Conservation (phyloP, 1,139 yeast genomes). For the Magnusiomyces ingens region DNA sequence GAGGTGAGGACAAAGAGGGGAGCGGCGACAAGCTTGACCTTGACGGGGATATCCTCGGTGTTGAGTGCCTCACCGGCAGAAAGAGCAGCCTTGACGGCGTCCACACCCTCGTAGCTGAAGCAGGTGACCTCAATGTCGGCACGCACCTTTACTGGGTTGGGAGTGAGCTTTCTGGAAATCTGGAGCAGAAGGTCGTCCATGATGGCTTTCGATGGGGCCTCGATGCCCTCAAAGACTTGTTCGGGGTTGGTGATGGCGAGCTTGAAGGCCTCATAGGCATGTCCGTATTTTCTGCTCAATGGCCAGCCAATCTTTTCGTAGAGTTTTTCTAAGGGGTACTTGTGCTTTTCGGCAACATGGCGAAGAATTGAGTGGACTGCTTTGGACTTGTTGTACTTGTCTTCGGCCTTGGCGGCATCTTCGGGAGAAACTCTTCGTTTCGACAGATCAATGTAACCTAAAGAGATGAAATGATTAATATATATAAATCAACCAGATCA, state of each 20-base stretch:
- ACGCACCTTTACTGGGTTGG: conserved; percentile 95
- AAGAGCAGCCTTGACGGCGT: conserved; percentile 88
- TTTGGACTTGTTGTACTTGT: conserved; percentile 92
- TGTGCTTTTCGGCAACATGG: conserved; percentile 94
- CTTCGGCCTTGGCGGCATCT: conserved; percentile 96
- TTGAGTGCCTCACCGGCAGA: conserved; percentile 79
- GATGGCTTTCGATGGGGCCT: conserved; percentile 64
- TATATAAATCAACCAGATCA: not conserved
- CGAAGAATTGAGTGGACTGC: conserved; percentile 96
- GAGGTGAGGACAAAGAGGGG: conserved; percentile 93
- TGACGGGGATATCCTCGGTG: conserved; percentile 75
- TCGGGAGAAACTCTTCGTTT: conserved; percentile 98
- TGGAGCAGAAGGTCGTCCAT: conserved; percentile 76
- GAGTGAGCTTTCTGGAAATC: conserved; percentile 90
- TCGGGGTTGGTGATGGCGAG: conserved; percentile 86
- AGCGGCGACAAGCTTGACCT: conserved; percentile 94
- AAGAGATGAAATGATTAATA: conserved; percentile 24
- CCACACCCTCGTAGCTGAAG: conserved; percentile 95
- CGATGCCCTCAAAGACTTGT: conserved; percentile 73
- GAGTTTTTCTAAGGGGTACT: conserved; percentile 74
- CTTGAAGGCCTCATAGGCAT: conserved; percentile 96
- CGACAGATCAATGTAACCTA: conserved; percentile 79
- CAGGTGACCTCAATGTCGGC: conserved; percentile 98
- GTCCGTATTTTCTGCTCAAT: conserved; percentile 88
- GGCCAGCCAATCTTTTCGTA: conserved; percentile 97